Base-by-base conservation (phyloP, 108 stramenopile species). In the Cyclostephanos invisitatus region DNA sequence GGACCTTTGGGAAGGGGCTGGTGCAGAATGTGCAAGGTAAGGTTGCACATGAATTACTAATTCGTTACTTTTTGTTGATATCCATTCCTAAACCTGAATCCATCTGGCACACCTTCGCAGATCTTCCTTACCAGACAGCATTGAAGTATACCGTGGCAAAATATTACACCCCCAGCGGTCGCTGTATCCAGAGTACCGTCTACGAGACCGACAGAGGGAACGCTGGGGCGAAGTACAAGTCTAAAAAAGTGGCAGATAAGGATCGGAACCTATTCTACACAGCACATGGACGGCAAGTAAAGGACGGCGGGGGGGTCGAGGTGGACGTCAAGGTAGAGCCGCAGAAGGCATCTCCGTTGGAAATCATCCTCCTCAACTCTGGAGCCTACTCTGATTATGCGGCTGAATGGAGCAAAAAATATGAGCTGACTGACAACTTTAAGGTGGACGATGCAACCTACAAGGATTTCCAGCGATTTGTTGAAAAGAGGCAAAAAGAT, bases 1-100 rank as follows among this genome's bases (percentile, higher is more conserved):
- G 95, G 18, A 98, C 96, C n/a, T 98, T 86, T 79, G 96, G 98
- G 28, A 98, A 98, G 79, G 98, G 98, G 3, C 74, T 98, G n/a
- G 96, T 98, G n/a, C 98, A 98, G 75, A 97, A 96, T 80, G 96
- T 98, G 5, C 94, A 94, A 64, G 40, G 40, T 40, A 40, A 40
- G 40, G 5, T 40, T 11, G 40, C 40, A 8, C 7, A 11, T 40
- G 10, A 40, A 3, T 36, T 36, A 36, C 11, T 40, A 8, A 40
- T 40, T 40, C 40, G 10, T 40, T 11, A 32, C 32, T 4, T 32
- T 32, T 4, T 32, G 32, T 4, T 32, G 32, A 32, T 32, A 3
- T 32, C 9, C 40, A 40, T 8, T 40, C 9, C 40, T 11, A 40
- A 11, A 40, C 9, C 7, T 40, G 7, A 1, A 7, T 40, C 40